Conservation (phyloP, 768 basidiomycete species). For the Leccinum longicurvipes region DNA sequence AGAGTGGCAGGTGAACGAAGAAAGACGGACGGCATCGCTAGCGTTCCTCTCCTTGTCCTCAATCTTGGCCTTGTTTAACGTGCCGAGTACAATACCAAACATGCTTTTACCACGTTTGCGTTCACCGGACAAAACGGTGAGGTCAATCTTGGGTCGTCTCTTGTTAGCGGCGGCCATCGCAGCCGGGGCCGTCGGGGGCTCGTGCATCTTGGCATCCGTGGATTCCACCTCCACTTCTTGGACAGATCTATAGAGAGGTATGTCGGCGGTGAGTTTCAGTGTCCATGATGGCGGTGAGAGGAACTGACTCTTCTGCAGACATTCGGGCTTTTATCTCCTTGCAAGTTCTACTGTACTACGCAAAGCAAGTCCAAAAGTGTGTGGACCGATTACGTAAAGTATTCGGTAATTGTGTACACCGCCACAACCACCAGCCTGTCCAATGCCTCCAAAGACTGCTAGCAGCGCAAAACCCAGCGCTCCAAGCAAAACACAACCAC, state of each 20-base stretch:
- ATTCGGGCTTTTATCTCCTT: constrained; percentile 33
- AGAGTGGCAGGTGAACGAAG: neutral
- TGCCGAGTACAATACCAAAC: constrained; percentile 81
- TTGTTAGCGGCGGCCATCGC: constrained; percentile 44
- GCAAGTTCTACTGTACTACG: no score
- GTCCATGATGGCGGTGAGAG: constrained; percentile 3
- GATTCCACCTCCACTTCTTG: constrained; percentile 34
- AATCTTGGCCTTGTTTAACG: constrained; percentile 82
- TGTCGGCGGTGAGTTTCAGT: neutral
- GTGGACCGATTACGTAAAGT: constrained; percentile 18
- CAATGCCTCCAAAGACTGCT: constrained; percentile 22
- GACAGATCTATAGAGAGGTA: constrained; percentile 14
- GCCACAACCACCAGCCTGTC: constrained; percentile 17
- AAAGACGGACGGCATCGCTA: constrained; percentile 68
- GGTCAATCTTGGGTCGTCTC: constrained; percentile 74
- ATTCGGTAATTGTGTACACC: constrained; percentile 22
- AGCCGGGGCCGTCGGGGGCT: constrained; percentile 43
- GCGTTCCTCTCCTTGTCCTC: constrained; percentile 82
- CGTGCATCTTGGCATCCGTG: constrained; percentile 35
- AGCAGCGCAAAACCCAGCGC: constrained; percentile 5
- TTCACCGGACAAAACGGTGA: constrained; percentile 52
- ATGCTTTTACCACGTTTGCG: constrained; percentile 84
- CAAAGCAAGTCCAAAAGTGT: neutral
- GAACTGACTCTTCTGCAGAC: constrained; percentile 52
- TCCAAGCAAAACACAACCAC: constrained; percentile 7